Base-by-base conservation (phyloP, 1,284 basidiomycete species). In the Phylloporus gajari region DNA sequence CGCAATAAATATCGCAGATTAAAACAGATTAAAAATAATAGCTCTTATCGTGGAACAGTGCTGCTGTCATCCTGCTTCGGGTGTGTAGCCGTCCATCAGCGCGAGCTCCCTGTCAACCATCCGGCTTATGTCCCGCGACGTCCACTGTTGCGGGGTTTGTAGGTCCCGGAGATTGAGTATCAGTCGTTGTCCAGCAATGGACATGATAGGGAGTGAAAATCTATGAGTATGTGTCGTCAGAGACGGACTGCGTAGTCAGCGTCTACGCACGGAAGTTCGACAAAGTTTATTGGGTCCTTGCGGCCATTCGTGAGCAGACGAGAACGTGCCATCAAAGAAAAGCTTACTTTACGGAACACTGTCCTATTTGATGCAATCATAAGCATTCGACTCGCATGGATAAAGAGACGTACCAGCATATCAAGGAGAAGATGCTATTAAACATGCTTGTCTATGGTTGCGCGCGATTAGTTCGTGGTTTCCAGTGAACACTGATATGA, bases 161-260 rank as follows among this genome's bases (percentile, higher is more conserved):
- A 74, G 25, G 2, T 65, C 70, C 1, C 73, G 70, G 6, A 74
- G 72, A 51, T 74, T 74, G 56, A 74, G 69, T 21, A 71, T 68
- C 19, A 74, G 65, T 5, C 72, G 72, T 19, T 74, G 73, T 23
- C 72, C 73, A 6, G 61, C 42, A n/a, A 74, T 51, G 13, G 73
- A 70, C 58, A 73, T 64, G 5, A 73, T 13, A 8, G 71, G 72
- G 1, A 66, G 25, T 21, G 73, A 64, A n/a, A 70, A 1, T 27
- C 73, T 74, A 56, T 58, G 17, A 21, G n/a, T 15, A 61, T n/a
- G n/a, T n/a, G 58, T 9, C 11, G 21, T 62, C 40, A 63, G 61
- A 38, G 27, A 63, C 21, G 17, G n/a, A n/a, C 8, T 25, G 40
- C 3, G 15, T 15, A 19, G 7, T 25, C n/a, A n/a, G n/a, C 3